Percentiles rank a stretch among this genome's conserved stretches.
Evolutionary conservation across 352 stramenopile genomes (phyloP).

Genomic region (Globisporangium sylvaticum): DNA sequence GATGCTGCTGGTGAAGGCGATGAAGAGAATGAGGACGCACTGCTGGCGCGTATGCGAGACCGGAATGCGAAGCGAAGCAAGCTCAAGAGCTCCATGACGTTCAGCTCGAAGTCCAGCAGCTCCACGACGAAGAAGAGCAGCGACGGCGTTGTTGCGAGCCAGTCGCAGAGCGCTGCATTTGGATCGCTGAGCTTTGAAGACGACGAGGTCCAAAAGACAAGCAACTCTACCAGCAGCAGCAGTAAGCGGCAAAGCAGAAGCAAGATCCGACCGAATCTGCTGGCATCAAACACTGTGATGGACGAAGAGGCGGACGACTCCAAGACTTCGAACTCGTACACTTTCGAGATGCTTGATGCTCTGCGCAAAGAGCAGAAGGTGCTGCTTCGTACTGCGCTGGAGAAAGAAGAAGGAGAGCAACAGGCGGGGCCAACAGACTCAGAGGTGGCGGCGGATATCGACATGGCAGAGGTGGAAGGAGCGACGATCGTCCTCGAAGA

Average conservation of each 20-base stretch:
- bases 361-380: constrained; percentile 70
- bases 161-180: background rate
- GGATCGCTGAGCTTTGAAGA: constrained; percentile 54
- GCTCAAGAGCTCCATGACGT: background rate
- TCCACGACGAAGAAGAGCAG: constrained; percentile 34
- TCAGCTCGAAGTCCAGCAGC: background rate
- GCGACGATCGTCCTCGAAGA: constrained; percentile 19
- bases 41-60: constrained; percentile 5
- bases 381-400: constrained; percentile 20
- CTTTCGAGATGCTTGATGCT: constrained; percentile 48
- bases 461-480: constrained; percentile 32
- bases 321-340: constrained; percentile 34
- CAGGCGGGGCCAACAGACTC: background rate
- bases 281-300: constrained; percentile 19
- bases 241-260: constrained; percentile 21
- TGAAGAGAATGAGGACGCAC: constrained; percentile 1
- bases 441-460: constrained; percentile 1
- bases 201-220: constrained; percentile 5
- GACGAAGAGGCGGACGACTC: constrained; percentile 19
- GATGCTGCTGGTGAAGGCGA: background rate
- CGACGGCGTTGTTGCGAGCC: background rate
- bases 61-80: constrained; percentile 5
- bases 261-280: constrained; percentile 67
- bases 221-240: background rate
- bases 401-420: constrained; percentile 1